These are phyloP conservation scores for Microthlaspi erraticum DNA, from an alignment of 345 rosid species.

Conservation along the genomic window DNA sequence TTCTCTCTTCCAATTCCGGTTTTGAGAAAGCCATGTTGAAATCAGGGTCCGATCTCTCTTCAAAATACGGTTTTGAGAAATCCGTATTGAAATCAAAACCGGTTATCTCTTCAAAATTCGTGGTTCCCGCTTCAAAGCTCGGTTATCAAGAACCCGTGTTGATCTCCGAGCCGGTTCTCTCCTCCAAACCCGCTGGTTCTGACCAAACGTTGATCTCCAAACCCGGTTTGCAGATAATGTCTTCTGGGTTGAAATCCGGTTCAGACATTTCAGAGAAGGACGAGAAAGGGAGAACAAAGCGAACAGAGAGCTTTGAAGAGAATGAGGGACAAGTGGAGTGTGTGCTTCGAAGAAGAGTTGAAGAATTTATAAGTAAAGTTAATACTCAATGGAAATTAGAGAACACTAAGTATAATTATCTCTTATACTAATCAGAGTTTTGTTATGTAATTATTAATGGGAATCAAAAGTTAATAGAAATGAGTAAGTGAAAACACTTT, in stretches of 20 bases:
- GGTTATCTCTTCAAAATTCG: neutral
- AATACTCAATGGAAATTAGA: constrained; percentile 66
- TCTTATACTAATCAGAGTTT: constrained; percentile 29
- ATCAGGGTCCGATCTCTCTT: constrained; percentile 8
- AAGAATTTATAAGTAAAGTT: constrained; percentile 64
- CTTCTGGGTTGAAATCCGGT: constrained; percentile 24
- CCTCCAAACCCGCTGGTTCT: constrained; percentile 23
- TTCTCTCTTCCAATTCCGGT: constrained; percentile 32
- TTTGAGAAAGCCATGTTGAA: neutral
- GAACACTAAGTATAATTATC: constrained; percentile 28
- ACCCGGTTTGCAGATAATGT: constrained; percentile 12
- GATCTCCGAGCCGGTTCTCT: neutral
- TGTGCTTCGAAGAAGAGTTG: constrained; percentile 61
- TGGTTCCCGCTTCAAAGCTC: neutral
- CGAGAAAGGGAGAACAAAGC: constrained; percentile 17
- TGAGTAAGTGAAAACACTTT: neutral
- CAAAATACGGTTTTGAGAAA: constrained; percentile 19
- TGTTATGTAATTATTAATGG: constrained; percentile 16
- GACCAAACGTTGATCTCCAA: constrained; percentile 4
- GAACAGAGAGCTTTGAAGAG: constrained; percentile 20
- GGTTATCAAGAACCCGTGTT: neutral
- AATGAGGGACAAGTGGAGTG: constrained; percentile 40
- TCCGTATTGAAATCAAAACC: neutral
- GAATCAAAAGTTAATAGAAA: neutral
- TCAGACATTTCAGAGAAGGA: constrained; percentile 23